Evolutionary conservation across 331 rosid genomes (phyloP).

Genomic region (Telfairia occidentalis): DNA sequence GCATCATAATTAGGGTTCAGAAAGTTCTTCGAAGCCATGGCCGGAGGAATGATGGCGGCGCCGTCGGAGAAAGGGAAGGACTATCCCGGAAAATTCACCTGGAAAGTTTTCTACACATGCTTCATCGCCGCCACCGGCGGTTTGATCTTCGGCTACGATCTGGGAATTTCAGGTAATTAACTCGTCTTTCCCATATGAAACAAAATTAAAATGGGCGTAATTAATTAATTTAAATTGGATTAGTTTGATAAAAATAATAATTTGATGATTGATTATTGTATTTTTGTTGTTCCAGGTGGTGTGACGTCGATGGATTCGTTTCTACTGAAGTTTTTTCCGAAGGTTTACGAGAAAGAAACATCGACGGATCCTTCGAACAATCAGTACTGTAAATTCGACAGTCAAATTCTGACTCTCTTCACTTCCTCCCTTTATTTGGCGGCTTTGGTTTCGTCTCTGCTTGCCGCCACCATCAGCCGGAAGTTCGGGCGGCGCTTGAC

Average conservation of each 20-base stretch:
- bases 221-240: no score
- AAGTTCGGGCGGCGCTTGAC: slow-evolving; percentile 34
- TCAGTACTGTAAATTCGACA: slow-evolving; percentile 55
- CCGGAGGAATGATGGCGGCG: background rate
- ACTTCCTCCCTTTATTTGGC: slow-evolving; percentile 60
- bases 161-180: slow-evolving; percentile 46
- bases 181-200: no score
- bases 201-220: background rate
- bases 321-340: slow-evolving; percentile 35
- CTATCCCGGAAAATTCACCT: slow-evolving; percentile 14
- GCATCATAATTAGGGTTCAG: background rate
- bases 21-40: background rate
- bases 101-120: slow-evolving; percentile 20
- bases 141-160: slow-evolving; percentile 42
- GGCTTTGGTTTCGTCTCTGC: slow-evolving; percentile 37
- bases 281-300: slow-evolving; percentile 29
- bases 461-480: slow-evolving; percentile 31
- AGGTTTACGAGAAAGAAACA: slow-evolving; percentile 31
- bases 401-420: slow-evolving; percentile 45
- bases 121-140: slow-evolving; percentile 38
- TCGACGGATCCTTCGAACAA: slow-evolving; percentile 19
- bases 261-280: background rate
- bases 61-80: slow-evolving; percentile 1
- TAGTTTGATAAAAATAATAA: no score
- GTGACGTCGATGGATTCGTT: slow-evolving; percentile 62